phyloP scores from a whole-genome alignment of 2,329 filamentous ascomycete species.

The Hypoxylon rubiginosum region DNA sequence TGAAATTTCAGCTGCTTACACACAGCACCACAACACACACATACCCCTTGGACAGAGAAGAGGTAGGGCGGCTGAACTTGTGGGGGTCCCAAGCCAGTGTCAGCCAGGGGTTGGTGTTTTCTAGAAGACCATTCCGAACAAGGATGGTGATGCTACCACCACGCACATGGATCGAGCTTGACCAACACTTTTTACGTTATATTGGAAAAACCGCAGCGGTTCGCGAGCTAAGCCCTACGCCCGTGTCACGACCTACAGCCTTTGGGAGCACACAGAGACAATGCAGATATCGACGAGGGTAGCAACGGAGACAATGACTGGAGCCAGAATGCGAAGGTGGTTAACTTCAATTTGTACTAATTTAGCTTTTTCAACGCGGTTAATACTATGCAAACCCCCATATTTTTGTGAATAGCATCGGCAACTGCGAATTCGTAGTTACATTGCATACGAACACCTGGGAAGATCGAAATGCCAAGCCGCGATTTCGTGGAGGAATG shows the following conservation, averaged over 20 bases:
- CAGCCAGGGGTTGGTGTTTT: not conserved
- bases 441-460: not conserved
- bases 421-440: not conserved
- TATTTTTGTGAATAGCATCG: slow-evolving; percentile 1
- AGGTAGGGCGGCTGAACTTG: slow-evolving; percentile 3
- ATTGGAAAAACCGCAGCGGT: not conserved
- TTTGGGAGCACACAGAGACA: not conserved
- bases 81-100: not conserved
- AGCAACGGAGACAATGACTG: not conserved
- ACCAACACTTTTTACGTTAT: slow-evolving; percentile 3
- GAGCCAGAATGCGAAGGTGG: not conserved
- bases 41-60: not conserved
- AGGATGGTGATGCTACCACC: slow-evolving; percentile 2
- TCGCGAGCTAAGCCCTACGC: slow-evolving; percentile 4
- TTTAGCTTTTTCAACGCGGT: not conserved
- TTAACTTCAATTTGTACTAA: not conserved
- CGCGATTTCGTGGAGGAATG: slow-evolving; percentile 45
- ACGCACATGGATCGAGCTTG: not conserved
- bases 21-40: not conserved
- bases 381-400: not conserved
- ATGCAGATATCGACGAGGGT: not conserved
- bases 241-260: not conserved
- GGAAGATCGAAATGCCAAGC: slow-evolving; percentile 32
- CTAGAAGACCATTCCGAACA: slow-evolving; percentile 3
- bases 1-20: not conserved